A percentile compares a stretch with the other conserved stretches of the same genome.
Conservation (phyloP, 768 basidiomycete species). For the Fibroporia radiculosa region DNA sequence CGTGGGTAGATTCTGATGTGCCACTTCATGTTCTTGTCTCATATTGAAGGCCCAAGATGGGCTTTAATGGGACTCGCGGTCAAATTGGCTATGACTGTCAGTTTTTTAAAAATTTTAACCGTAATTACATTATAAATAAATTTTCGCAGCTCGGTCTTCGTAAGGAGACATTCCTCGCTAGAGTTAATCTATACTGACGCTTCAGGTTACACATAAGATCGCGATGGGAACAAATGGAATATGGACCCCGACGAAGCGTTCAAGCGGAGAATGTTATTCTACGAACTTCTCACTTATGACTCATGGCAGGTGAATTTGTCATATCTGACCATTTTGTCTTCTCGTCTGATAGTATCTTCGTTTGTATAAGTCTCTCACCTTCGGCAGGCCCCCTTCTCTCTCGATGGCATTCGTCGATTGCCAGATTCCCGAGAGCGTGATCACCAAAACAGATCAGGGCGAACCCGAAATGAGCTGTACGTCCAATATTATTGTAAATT, state of each 20-base stretch:
- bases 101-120: constrained; percentile 5
- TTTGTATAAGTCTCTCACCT: constrained; percentile 51
- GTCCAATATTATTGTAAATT: too few relatives aligned
- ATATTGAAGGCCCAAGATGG: constrained; percentile 55
- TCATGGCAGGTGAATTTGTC: constrained; percentile 52
- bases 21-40: constrained; percentile 39
- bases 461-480: constrained; percentile 58
- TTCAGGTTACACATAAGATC: constrained; percentile 36
- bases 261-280: constrained; percentile 51
- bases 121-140: constrained; percentile 11
- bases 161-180: constrained; percentile 28
- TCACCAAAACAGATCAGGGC: constrained; percentile 33
- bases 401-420: constrained; percentile 48
- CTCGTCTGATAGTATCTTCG: constrained; percentile 1
- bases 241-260: constrained; percentile 47
- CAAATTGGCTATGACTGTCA: constrained; percentile 62
- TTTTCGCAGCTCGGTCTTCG: constrained; percentile 53
- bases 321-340: neutral
- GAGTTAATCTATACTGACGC: neutral
- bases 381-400: constrained; percentile 63
- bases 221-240: constrained; percentile 62
- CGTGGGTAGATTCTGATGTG: constrained; percentile 45
- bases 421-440: constrained; percentile 38
- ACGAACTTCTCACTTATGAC: constrained; percentile 62
- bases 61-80: constrained; percentile 63